Conservation (phyloP, 2,329 filamentous ascomycete genomes). For the Cordyceps fumosorosea region DNA sequence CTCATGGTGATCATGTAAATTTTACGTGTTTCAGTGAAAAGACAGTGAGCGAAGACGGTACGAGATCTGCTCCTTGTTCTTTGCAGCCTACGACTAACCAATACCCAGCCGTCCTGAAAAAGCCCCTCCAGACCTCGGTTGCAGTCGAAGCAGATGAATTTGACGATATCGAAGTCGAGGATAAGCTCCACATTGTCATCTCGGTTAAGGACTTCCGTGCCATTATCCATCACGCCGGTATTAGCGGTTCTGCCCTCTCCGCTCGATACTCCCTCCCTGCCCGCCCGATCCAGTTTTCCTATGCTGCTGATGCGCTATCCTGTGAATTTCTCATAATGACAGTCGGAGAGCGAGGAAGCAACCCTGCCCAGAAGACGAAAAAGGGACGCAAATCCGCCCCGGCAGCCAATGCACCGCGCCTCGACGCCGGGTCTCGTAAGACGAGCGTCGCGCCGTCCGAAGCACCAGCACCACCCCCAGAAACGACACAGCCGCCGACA, state of each 20-base stretch:
- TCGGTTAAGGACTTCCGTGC: conserved; percentile 79
- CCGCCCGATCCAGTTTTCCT: conserved; percentile 66
- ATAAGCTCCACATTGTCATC: conserved; percentile 71
- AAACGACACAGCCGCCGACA: conserved; percentile 10
- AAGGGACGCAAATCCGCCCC: conserved; percentile 36
- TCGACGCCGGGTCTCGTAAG: conserved; percentile 43
- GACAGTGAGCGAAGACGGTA: conserved; percentile 54
- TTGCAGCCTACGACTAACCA: conserved; percentile 12
- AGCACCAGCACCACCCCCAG: conserved; percentile 15
- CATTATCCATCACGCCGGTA: conserved; percentile 68
- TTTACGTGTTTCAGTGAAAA: conserved; percentile 81
- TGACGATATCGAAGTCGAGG: conserved; percentile 65
- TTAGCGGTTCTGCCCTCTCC: conserved; percentile 57
- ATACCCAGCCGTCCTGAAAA: conserved; percentile 62
- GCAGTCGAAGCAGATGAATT: conserved; percentile 72
- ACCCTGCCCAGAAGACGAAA: conserved; percentile 41
- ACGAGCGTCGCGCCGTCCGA: conserved; percentile 34
- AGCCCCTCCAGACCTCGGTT: conserved; percentile 74
- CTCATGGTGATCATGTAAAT: conserved; percentile 64
- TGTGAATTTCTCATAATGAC: conserved; percentile 82
- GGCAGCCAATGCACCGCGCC: conserved; percentile 29
- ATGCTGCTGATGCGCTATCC: conserved; percentile 59
- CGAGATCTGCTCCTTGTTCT: conserved; percentile 12
- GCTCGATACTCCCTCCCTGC: conserved; percentile 66
- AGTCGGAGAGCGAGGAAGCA: conserved; percentile 56